Conservation (phyloP, 495 filamentous ascomycete species). For the Aspergillus sclerotioniger region DNA sequence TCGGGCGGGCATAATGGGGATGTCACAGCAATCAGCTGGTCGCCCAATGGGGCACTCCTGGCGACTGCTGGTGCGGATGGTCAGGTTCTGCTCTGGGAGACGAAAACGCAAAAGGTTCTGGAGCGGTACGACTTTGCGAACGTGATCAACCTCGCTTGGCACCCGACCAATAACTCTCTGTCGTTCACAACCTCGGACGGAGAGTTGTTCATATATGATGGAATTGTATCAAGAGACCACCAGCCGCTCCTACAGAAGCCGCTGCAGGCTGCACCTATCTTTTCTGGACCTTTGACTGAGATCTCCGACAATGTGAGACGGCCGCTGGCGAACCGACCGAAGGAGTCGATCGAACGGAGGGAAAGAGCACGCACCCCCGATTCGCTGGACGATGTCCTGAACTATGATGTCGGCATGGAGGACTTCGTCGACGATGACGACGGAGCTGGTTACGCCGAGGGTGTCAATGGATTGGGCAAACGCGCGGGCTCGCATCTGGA, state of each 20-base stretch:
- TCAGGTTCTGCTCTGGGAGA: slow-evolving; percentile 84
- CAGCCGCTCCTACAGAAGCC: slow-evolving; percentile 56
- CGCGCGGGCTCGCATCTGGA: slow-evolving; percentile 54
- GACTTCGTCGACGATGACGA: slow-evolving; percentile 95
- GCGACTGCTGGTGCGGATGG: slow-evolving; percentile 80
- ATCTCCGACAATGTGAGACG: slow-evolving; percentile 62
- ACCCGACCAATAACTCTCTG: slow-evolving; percentile 79
- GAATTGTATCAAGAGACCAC: slow-evolving; percentile 70
- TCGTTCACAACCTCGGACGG: slow-evolving; percentile 91
- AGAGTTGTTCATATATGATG: slow-evolving; percentile 82
- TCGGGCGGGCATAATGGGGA: slow-evolving; percentile 76
- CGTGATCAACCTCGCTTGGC: slow-evolving; percentile 85
- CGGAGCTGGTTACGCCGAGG: slow-evolving; percentile 80
- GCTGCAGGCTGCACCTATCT: slow-evolving; percentile 78
- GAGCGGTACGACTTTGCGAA: slow-evolving; percentile 69
- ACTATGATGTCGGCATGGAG: slow-evolving; percentile 53
- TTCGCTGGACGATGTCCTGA: slow-evolving; percentile 59
- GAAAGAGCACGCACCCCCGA: slow-evolving; percentile 50
- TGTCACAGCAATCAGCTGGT: slow-evolving; percentile 87
- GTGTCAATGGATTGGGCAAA: slow-evolving; percentile 60
- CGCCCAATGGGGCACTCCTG: slow-evolving; percentile 87
- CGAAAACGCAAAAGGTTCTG: slow-evolving; percentile 73
- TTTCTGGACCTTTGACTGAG: slow-evolving; percentile 74
- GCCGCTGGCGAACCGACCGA: slow-evolving; percentile 54
- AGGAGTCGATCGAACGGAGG: slow-evolving; percentile 44